Evolutionary conservation across 1,284 basidiomycete species (phyloP).

Genomic region (Sanghuangporus weigelae): DNA sequence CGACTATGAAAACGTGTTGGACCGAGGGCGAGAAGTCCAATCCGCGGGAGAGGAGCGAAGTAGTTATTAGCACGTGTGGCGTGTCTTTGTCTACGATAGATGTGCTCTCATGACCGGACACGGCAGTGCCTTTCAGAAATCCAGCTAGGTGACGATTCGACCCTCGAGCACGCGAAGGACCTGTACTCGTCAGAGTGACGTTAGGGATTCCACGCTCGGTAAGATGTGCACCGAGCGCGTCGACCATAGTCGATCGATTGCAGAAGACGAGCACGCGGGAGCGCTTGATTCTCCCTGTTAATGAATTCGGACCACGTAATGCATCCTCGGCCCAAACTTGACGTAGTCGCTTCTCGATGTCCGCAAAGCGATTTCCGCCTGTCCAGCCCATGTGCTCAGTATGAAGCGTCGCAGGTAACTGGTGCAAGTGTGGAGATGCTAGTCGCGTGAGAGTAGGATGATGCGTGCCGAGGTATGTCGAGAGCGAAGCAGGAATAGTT

Average conservation of each 20-base stretch:
- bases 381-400: constrained; percentile 72
- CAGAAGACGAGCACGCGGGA: constrained; percentile 77
- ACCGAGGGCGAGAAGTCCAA: constrained; percentile 80
- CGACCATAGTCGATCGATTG: constrained; percentile 68
- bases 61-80: constrained; percentile 79
- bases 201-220: constrained; percentile 55
- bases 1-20: constrained; percentile 77
- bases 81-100: constrained; percentile 18
- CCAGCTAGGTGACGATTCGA: constrained; percentile 70
- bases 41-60: constrained; percentile 86
- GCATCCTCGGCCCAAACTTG: constrained; percentile 73
- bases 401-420: constrained; percentile 62
- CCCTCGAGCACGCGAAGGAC: constrained; percentile 52
- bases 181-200: constrained; percentile 57
- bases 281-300: constrained; percentile 24
- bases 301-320: constrained; percentile 18
- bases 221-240: constrained; percentile 52
- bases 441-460: constrained; percentile 63
- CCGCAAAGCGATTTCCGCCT: constrained; percentile 73
- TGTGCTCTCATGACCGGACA: not conserved
- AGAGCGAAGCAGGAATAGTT: constrained; percentile 77
- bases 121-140: constrained; percentile 46
- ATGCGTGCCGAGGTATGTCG: constrained; percentile 53
- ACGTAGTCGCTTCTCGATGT: constrained; percentile 70
- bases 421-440: constrained; percentile 75